Evolutionary conservation across 108 stramenopile species (phyloP).

Genomic region (Epipyxis sp.): DNA sequence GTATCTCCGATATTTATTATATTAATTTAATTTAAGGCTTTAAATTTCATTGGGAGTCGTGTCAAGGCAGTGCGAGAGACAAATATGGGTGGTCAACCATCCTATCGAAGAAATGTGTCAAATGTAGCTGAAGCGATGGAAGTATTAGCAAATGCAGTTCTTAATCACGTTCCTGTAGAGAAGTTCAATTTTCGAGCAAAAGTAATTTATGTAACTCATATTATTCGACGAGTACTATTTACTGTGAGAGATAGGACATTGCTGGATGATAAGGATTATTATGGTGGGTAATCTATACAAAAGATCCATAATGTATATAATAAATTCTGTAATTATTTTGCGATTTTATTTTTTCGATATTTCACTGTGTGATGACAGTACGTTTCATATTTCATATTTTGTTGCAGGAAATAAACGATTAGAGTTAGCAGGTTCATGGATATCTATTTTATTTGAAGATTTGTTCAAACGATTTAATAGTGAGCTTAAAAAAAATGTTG

Average conservation of each 20-base stretch:
- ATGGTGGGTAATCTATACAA: too few species aligned
- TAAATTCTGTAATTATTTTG: too few species aligned
- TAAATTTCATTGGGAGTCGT: conserved; percentile 84
- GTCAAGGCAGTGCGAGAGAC: conserved; percentile 61
- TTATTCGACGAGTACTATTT: conserved; percentile 82
- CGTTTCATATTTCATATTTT: too few species aligned
- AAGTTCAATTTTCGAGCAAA: conserved; percentile 83
- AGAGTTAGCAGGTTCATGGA: conserved; percentile 91
- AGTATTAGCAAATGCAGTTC: conserved; percentile 84
- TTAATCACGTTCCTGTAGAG: conserved; percentile 90
- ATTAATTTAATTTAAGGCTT: conserved; percentile 75
- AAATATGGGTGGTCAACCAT: not conserved
- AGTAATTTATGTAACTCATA: conserved; percentile 85
- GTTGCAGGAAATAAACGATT: conserved; percentile 97
- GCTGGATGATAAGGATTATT: conserved; percentile 65
- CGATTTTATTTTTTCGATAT: not conserved
- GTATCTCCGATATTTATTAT: conserved; percentile 76
- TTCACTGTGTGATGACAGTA: not conserved
- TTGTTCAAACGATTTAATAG: conserved; percentile 94
- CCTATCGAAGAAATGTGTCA: conserved; percentile 31
- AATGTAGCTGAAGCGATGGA: conserved; percentile 92
- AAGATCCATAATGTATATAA: too few species aligned
- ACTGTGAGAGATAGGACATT: conserved; percentile 74
- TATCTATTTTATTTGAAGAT: conserved; percentile 93
- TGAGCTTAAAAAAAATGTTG: conserved; percentile 85